Evolutionary conservation across 1,139 yeast species (phyloP).

Genomic region (Protomyces lactucae-debilis): DNA sequence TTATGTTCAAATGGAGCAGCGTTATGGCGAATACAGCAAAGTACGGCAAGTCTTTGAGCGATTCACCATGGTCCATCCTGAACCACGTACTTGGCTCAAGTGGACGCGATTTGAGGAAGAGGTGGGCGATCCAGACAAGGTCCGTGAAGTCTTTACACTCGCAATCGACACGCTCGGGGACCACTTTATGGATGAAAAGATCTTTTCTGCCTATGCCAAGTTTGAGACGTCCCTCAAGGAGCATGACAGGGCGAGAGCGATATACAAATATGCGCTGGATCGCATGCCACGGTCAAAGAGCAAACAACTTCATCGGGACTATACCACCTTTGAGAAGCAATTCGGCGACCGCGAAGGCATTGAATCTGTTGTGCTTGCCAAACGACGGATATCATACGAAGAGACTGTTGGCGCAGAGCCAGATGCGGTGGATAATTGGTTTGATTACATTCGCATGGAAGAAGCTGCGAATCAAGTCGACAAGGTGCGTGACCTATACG

Average conservation of each 20-base stretch:
- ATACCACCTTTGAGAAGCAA: slow-evolving; percentile 60
- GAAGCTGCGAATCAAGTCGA: slow-evolving; percentile 39
- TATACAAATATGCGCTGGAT: slow-evolving; percentile 54
- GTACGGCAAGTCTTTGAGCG: slow-evolving; percentile 56
- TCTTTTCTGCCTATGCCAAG: slow-evolving; percentile 56
- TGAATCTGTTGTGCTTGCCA: slow-evolving; percentile 50
- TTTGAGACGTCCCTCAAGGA: slow-evolving; percentile 69
- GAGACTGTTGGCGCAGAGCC: slow-evolving; percentile 48
- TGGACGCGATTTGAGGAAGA: slow-evolving; percentile 60
- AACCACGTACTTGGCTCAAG: slow-evolving; percentile 57
- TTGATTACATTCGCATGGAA: slow-evolving; percentile 57
- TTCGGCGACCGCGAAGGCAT: slow-evolving; percentile 55
- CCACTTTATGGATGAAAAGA: slow-evolving; percentile 41
- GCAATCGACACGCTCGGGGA: slow-evolving; percentile 54
- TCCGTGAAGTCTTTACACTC: slow-evolving; percentile 61
- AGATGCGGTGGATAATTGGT: slow-evolving; percentile 72
- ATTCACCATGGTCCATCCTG: slow-evolving; percentile 54
- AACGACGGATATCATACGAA: slow-evolving; percentile 56
- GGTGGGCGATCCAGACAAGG: slow-evolving; percentile 47
- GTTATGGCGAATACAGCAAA: slow-evolving; percentile 56
- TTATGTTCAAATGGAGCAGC: slow-evolving; percentile 63
- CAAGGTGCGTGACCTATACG: slow-evolving; percentile 43
- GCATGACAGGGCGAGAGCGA: slow-evolving; percentile 58
- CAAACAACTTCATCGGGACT: slow-evolving; percentile 45
- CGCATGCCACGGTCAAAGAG: slow-evolving; percentile 47